A percentile compares a stretch with the other conserved stretches of the same genome.
phyloP scores from a whole-genome alignment of 2,329 filamentous ascomycete species.

The Paraconiothyrium brasiliense region DNA sequence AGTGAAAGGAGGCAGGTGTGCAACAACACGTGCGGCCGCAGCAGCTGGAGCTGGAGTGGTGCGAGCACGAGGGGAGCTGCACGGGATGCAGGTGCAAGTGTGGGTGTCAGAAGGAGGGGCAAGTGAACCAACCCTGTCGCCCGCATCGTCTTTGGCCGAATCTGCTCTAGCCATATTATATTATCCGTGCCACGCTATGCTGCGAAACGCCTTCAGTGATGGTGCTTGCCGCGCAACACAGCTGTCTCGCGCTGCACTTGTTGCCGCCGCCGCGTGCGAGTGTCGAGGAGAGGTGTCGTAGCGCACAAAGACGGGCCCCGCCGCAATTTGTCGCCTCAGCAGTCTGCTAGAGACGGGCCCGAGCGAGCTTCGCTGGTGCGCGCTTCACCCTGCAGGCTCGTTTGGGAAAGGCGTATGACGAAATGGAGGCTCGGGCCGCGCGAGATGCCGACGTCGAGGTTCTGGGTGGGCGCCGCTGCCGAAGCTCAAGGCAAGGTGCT shows the following conservation, averaged over 20 bases:
- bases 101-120: conserved; percentile 29
- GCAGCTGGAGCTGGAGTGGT: conserved; percentile 4
- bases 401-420: conserved; percentile 42
- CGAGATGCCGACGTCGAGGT: conserved; percentile 7
- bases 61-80: conserved; percentile 19
- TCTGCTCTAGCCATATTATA: conserved; percentile 41
- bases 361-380: conserved; percentile 21
- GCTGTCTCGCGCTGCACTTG: conserved; percentile 28
- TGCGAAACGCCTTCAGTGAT: conserved; percentile 29
- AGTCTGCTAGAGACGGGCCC: conserved; percentile 2
- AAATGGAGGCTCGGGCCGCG: conserved; percentile 43
- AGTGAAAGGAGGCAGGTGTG: conserved; percentile 11
- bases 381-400: conserved; percentile 35
- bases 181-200: conserved; percentile 28
- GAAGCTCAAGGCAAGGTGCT: conserved; percentile 14
- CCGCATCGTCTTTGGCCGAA: conserved; percentile 28
- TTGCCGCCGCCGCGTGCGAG: conserved; percentile 28
- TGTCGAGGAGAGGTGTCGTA: conserved; percentile 9
- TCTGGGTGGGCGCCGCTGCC: background rate
- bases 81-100: conserved; percentile 13
- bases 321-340: conserved; percentile 9
- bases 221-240: conserved; percentile 18
- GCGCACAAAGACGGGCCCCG: conserved; percentile 13
- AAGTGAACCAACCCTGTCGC: conserved; percentile 50
- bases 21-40: conserved; percentile 1